phyloP scores from a whole-genome alignment of 208 protist genomes.

The Borovskyia barvae region DNA sequence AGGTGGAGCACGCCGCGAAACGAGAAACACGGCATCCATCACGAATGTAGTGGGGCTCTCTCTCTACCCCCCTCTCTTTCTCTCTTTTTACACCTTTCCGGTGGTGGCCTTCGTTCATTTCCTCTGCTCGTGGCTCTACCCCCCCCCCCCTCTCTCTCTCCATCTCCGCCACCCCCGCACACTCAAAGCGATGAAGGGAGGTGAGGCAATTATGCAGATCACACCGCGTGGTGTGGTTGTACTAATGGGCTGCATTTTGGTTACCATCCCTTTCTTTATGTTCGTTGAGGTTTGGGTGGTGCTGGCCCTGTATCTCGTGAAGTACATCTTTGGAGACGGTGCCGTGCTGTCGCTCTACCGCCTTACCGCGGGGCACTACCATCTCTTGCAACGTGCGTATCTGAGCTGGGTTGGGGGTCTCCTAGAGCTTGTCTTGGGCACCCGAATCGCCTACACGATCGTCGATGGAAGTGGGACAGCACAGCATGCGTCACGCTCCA shows the following conservation, averaged over 20 bases:
- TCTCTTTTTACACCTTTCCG: too few relatives aligned
- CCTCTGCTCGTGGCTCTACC: too few relatives aligned
- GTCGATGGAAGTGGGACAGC: slow-evolving; percentile 45
- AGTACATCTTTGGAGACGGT: slow-evolving; percentile 30
- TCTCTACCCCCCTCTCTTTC: too few relatives aligned
- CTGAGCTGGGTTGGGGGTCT: slow-evolving; percentile 36
- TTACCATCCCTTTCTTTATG: slow-evolving; percentile 18
- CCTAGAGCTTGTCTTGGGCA: slow-evolving; percentile 55
- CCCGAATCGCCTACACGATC: slow-evolving; percentile 63
- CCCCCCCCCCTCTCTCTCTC: too few relatives aligned
- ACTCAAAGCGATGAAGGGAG: too few relatives aligned
- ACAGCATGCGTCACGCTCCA: slow-evolving; percentile 11
- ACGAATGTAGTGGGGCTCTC: too few relatives aligned
- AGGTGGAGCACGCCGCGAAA: too few relatives aligned
- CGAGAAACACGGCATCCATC: too few relatives aligned
- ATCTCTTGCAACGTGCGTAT: slow-evolving; percentile 41
- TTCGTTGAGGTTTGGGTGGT: slow-evolving; percentile 18
- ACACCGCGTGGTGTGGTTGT: slow-evolving; percentile 33
- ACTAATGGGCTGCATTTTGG: slow-evolving; percentile 13
- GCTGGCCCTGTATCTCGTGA: slow-evolving; percentile 19
- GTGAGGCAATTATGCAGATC: slow-evolving; percentile 30
- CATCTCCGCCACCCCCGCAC: too few relatives aligned
- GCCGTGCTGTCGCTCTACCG: slow-evolving; percentile 10
- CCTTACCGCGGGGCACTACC: slow-evolving; percentile 24
- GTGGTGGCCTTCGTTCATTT: too few relatives aligned